Evolutionary conservation across 768 basidiomycete species (phyloP).

Genomic region (Phylloporus rhodoxanthus): DNA sequence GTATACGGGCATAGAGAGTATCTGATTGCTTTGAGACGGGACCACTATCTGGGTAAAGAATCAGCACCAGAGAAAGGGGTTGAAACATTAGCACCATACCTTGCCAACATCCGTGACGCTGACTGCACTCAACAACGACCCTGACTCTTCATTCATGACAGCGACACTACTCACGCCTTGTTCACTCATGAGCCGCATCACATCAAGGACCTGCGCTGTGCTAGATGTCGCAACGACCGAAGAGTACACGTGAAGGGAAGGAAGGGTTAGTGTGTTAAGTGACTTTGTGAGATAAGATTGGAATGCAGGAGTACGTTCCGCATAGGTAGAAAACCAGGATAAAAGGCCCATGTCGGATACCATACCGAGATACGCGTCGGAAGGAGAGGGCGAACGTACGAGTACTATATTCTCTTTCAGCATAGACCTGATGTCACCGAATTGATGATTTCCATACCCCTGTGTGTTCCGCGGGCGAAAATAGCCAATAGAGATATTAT

Average conservation of each 20-base stretch:
- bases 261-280: constrained; percentile 51
- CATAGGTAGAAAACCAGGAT: constrained; percentile 58
- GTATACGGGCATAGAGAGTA: constrained; percentile 60
- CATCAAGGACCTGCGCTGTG: constrained; percentile 61
- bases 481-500: constrained; percentile 56
- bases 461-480: constrained; percentile 67
- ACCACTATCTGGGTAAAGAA: constrained; percentile 55
- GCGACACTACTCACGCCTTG: constrained; percentile 81
- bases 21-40: constrained; percentile 74
- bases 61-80: neutral
- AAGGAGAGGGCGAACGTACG: constrained; percentile 43
- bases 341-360: constrained; percentile 73
- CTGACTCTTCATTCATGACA: constrained; percentile 60
- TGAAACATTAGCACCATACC: constrained; percentile 32
- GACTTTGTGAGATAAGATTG: constrained; percentile 43
- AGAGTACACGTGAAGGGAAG: constrained; percentile 56
- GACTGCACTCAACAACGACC: constrained; percentile 64
- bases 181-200: constrained; percentile 83
- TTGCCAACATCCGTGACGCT: constrained; percentile 81
- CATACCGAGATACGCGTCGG: constrained; percentile 54
- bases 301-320: constrained; percentile 38
- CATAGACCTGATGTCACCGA: neutral
- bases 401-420: constrained; percentile 39
- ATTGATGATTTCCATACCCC: constrained; percentile 42
- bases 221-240: constrained; percentile 61